Evolutionary conservation across 805 yeast genomes (phyloP), one percentile per base, ranked within the genome.

Genomic region (Lipomyces spencermartinsiae): DNA sequence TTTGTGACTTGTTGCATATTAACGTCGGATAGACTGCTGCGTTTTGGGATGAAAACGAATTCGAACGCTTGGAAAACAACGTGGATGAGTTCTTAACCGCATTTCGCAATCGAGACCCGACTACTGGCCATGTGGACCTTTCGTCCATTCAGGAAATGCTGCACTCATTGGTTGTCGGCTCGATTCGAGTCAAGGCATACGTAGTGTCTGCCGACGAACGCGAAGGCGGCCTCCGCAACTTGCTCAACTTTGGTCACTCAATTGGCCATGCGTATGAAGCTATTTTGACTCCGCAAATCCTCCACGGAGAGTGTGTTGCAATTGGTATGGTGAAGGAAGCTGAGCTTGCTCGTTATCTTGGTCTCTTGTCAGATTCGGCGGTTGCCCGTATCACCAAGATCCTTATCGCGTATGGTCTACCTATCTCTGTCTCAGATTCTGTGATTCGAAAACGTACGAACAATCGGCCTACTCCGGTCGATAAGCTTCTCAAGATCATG

Each of bases 231-330:
- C 84, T 95, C 73, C 86, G 99, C 80, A 95, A 95, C 79, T 81
- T 95, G 71, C 84, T 95, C 68, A 95, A 95, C 80, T 95, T 94
- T 77, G 99, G 99, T 46, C 99, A 95, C 79, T 87, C 97, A 35
- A 93, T 95, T 74, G 99, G 99, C 58, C 99, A 95, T 78, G 99
- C 99, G 25, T 93, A 90, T 72, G 99, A 95, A 82, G 98, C 99
- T n/a, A 88, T 95, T 46, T 83, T 95, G 70, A 93, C 98, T 3
- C 99, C 99, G 8, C 92, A 93, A 78, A 95, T 97, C 31, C 84
- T 95, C 58, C 99, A 95, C 76, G 99, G 99, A 68, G 99, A 95
- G 80, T 95, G 99, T 84, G 99, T 95, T n/a, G 85, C 98, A n/a
- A 85, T 95, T 69, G 99, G 99, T 71, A 90, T 93, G 85, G 89